These are phyloP conservation scores for Parastagonospora avenae DNA, from an alignment of 2,329 filamentous ascomycete genomes.

Conservation along the genomic window DNA sequence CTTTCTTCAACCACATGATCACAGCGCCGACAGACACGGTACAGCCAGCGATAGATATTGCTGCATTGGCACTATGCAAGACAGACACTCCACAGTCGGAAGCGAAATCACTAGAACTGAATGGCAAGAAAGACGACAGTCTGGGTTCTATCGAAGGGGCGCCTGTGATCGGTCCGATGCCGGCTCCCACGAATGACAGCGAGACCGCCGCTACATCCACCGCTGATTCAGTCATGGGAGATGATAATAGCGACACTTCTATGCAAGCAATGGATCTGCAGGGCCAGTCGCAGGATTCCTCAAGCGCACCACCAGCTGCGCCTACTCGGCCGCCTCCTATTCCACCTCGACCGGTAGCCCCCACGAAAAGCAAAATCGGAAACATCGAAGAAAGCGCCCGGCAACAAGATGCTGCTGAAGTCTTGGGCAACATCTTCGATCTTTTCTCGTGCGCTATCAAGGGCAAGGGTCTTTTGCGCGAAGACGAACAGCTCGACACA, in stretches of 20 bases:
- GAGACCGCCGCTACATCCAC: slow-evolving; percentile 6
- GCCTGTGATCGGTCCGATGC: slow-evolving; percentile 53
- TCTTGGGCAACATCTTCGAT: slow-evolving; percentile 90
- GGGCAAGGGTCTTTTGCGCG: slow-evolving; percentile 66
- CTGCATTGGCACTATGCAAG: slow-evolving; percentile 75
- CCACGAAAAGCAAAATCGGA: slow-evolving; percentile 43
- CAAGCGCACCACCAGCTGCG: slow-evolving; percentile 34
- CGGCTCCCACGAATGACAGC: slow-evolving; percentile 36
- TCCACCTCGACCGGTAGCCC: slow-evolving; percentile 56
- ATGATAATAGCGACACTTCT: slow-evolving; percentile 25
- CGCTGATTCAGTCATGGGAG: slow-evolving; percentile 34
- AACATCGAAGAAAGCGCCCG: slow-evolving; percentile 63
- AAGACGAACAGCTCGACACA: slow-evolving; percentile 79
- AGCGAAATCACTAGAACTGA: slow-evolving; percentile 52
- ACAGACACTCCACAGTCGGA: slow-evolving; percentile 50
- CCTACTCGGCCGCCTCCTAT: slow-evolving; percentile 62
- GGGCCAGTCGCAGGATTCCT: neutral
- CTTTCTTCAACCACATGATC: slow-evolving; percentile 73
- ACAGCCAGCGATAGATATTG: slow-evolving; percentile 75
- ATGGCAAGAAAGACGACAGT: slow-evolving; percentile 46
- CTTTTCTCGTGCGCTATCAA: slow-evolving; percentile 88
- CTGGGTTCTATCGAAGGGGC: slow-evolving; percentile 52
- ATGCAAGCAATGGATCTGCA: slow-evolving; percentile 26
- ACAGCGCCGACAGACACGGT: slow-evolving; percentile 66
- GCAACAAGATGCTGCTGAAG: slow-evolving; percentile 95